Base-by-base conservation (phyloP, 345 rosid species). In the Rhizophora mangle region DNA sequence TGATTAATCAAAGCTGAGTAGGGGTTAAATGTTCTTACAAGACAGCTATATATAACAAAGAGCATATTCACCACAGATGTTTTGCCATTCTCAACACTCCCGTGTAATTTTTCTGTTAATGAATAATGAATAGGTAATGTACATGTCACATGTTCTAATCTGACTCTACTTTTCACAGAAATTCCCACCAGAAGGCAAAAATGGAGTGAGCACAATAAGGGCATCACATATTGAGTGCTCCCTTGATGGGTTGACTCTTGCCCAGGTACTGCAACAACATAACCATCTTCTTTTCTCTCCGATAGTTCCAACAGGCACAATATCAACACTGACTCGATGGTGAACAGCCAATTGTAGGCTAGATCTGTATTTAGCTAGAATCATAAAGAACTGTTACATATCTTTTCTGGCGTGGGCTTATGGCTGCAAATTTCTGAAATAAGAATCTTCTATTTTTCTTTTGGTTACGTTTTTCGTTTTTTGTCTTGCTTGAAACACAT, bases 131-230 rank as follows among this genome's bases (percentile, higher is more conserved):
- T 4, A 8, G 1, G 43, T 34, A 24, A 60, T 13, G 51, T 43
- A 31, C 15, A 56, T 27, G 8, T 22, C 37, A 39, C 15, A 37
- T 4, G 27, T 58, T 32, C 18, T 65, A 19, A 36, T 53, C 31
- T 60, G 21, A 53, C 34, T 51, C 21, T 18, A 43, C 8, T 5
- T 64, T 76, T 56, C 16, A 63, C 86, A 89, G 89, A 47, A 2
- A 34, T 86, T 89, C 72, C 91, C 91, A 37, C 87, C 86, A 30
- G 16, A 65, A 64, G 84, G 86, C 62, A 72, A 47, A 73, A 22
- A 60, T 24, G 77, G 85, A 60, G 62, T 21, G 39, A 85, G 94
- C 70, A 67, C 65, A 52, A 84, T 89, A 68, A 19, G 19, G 60
- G 62, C 3, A 60, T 70, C 74, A 46, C 62, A 84, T 31, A 75